Percentiles rank a stretch among this genome's conserved stretches.
Evolutionary conservation across 257 asterid genomes (phyloP).

Genomic region (Galeopsis tetrahit): DNA sequence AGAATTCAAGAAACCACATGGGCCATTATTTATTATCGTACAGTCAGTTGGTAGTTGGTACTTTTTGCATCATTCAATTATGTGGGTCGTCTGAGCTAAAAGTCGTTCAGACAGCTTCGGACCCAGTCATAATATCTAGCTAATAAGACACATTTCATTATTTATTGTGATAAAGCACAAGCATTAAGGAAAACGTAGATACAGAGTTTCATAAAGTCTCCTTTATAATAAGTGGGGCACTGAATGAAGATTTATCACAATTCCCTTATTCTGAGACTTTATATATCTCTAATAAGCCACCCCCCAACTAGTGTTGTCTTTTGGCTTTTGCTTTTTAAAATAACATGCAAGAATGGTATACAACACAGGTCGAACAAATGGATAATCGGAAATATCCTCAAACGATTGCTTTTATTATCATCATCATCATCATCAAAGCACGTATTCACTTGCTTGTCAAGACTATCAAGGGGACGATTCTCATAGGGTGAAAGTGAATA

Average conservation of each 20-base stretch:
- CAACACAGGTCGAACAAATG: background rate
- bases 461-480: background rate
- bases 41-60: background rate
- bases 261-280: conserved; percentile 11
- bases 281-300: background rate
- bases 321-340: background rate
- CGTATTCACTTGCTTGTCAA: background rate
- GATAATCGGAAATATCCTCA: conserved; percentile 5
- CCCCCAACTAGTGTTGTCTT: conserved; percentile 17
- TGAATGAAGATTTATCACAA: background rate
- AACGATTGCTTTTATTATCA: background rate
- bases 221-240: conserved; percentile 9
- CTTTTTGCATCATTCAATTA: too few relatives aligned
- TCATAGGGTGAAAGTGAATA: conserved; percentile 15
- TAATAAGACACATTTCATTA: conserved; percentile 4
- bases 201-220: conserved; percentile 1
- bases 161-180: background rate
- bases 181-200: background rate
- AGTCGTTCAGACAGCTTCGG: background rate
- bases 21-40: background rate
- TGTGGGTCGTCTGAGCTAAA: background rate
- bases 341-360: background rate
- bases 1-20: background rate
- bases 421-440: conserved; percentile 15
- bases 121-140: background rate